phyloP scores from a whole-genome alignment of 2,329 filamentous ascomycete species.

The Epichloe bromicola region DNA sequence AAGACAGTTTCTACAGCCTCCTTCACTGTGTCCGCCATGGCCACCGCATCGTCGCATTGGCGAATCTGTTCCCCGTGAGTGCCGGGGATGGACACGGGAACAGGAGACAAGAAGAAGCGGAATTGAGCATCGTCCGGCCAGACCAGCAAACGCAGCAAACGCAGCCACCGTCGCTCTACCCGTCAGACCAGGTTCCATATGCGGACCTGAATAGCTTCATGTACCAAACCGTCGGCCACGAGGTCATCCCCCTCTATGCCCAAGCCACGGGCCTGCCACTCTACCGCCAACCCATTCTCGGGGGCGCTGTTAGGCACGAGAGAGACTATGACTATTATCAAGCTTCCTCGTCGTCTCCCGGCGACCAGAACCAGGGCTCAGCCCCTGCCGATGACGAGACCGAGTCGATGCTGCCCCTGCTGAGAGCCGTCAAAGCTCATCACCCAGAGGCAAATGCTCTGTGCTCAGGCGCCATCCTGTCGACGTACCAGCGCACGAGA shows the following conservation, averaged over 20 bases:
- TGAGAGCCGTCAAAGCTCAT: constrained; percentile 48
- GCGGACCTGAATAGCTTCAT: constrained; percentile 87
- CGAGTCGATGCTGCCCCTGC: constrained; percentile 68
- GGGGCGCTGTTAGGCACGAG: constrained; percentile 54
- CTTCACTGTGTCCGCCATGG: constrained; percentile 81
- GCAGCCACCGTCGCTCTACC: neutral
- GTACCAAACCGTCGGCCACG: constrained; percentile 96
- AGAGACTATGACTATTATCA: constrained; percentile 49
- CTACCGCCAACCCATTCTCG: constrained; percentile 66
- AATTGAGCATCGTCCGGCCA: constrained; percentile 10
- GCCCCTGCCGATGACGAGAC: constrained; percentile 57
- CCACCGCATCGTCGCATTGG: constrained; percentile 74
- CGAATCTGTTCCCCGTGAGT: constrained; percentile 59
- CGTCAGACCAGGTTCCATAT: constrained; percentile 10
- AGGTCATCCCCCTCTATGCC: constrained; percentile 73
- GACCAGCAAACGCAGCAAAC: constrained; percentile 5
- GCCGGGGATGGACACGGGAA: neutral
- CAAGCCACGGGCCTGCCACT: constrained; percentile 68
- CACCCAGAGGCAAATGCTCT: constrained; percentile 79
- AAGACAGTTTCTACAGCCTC: constrained; percentile 90
- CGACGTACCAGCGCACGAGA: constrained; percentile 91
- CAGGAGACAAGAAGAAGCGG: neutral
- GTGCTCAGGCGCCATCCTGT: constrained; percentile 82
- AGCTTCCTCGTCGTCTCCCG: neutral
- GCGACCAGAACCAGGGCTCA: neutral